Percentiles rank a stretch among this genome's conserved stretches.
Evolutionary conservation across 1,284 basidiomycete genomes (phyloP).

Genomic region (Marasmius tenuissimus): DNA sequence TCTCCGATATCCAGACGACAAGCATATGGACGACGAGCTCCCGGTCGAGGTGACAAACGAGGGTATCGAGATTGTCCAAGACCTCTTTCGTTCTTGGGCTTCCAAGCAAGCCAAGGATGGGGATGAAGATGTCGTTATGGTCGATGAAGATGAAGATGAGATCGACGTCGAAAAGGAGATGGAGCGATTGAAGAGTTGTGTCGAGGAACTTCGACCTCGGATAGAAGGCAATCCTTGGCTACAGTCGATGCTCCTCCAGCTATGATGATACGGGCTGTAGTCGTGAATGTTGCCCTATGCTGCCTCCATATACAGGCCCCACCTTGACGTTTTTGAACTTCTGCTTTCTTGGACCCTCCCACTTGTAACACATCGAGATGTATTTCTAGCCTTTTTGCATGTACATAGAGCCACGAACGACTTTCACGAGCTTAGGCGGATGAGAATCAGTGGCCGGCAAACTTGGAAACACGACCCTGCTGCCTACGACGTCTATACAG

Average conservation of each 20-base stretch:
- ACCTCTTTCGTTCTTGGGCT: slow-evolving; percentile 80
- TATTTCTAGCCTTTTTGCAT: too few relatives aligned
- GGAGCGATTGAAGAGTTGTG: slow-evolving; percentile 60
- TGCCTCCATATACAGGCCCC: neutral
- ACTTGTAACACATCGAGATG: neutral
- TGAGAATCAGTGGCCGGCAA: too few relatives aligned
- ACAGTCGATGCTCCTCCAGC: slow-evolving; percentile 45
- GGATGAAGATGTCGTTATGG: slow-evolving; percentile 24
- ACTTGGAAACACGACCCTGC: too few relatives aligned
- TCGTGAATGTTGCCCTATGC: neutral
- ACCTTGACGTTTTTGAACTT: neutral
- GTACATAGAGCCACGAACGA: too few relatives aligned
- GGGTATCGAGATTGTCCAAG: slow-evolving; percentile 81
- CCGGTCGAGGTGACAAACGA: slow-evolving; percentile 68
- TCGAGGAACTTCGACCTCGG: slow-evolving; percentile 65
- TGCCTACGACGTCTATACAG: too few relatives aligned
- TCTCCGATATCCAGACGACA: slow-evolving; percentile 21
- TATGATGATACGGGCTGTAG: neutral
- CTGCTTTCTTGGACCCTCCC: neutral
- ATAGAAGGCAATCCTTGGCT: slow-evolving; percentile 84
- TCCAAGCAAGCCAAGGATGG: slow-evolving; percentile 27
- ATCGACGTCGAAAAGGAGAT: slow-evolving; percentile 65
- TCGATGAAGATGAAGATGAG: slow-evolving; percentile 52
- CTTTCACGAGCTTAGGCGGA: too few relatives aligned
- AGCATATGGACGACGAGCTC: slow-evolving; percentile 44